A percentile compares a stretch with the other conserved stretches of the same genome.
phyloP scores from a whole-genome alignment of 1,284 basidiomycete genomes.

The Sanguinoderma infundibulare region DNA sequence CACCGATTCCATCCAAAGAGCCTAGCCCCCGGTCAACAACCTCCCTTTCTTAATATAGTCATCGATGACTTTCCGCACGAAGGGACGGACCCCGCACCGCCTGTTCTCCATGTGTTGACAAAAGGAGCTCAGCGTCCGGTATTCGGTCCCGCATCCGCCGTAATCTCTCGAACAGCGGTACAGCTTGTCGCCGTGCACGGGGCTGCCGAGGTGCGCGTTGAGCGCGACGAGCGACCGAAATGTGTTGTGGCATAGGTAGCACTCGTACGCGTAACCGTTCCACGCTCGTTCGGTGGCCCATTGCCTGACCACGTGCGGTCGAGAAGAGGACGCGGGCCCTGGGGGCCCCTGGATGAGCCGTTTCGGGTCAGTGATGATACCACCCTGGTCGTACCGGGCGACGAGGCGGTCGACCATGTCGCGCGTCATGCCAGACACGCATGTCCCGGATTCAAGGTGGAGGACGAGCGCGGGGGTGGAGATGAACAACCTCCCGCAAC shows the following conservation, averaged over 20 bases:
- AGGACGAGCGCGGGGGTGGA: conserved; percentile 34
- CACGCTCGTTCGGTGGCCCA: too few species aligned
- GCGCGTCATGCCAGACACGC: conserved; percentile 36
- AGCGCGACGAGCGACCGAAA: too few species aligned
- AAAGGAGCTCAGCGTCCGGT: conserved; percentile 36
- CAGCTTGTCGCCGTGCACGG: conserved; percentile 29
- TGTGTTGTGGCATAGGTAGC: conserved; percentile 39
- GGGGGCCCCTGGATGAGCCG: conserved; percentile 29
- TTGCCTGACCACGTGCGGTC: neutral
- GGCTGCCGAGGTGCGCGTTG: conserved; percentile 26
- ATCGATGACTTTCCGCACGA: conserved; percentile 32
- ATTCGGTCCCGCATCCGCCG: conserved; percentile 31
- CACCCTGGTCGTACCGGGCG: conserved; percentile 28
- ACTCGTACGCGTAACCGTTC: conserved; percentile 45
- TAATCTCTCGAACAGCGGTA: conserved; percentile 26
- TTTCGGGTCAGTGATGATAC: conserved; percentile 38
- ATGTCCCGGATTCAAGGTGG: conserved; percentile 38
- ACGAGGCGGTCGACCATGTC: conserved; percentile 31
- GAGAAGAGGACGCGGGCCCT: neutral
- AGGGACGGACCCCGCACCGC: conserved; percentile 32
- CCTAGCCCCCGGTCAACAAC: too few species aligned
- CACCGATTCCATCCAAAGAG: too few species aligned
- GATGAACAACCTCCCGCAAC: conserved; percentile 34
- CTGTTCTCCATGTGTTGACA: conserved; percentile 38
- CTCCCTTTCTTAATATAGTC: neutral